Evolutionary conservation across 2,329 filamentous ascomycete genomes (phyloP).

Genomic region (Alternaria arborescens): DNA sequence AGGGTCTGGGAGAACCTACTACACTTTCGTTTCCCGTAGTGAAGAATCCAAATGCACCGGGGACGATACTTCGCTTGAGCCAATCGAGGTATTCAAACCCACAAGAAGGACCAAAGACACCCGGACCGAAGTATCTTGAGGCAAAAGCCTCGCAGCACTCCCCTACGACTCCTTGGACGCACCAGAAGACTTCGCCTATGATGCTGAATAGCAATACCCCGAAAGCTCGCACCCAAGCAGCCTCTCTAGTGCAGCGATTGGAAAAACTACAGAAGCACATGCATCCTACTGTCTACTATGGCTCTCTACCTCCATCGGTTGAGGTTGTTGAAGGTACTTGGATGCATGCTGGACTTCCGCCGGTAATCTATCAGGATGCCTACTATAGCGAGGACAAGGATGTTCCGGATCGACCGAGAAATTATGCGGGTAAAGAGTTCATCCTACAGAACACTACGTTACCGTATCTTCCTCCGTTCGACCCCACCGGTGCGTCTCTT

Average conservation of each 20-base stretch:
- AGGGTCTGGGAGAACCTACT: slow-evolving; percentile 48
- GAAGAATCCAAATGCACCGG: slow-evolving; percentile 75
- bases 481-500: slow-evolving; percentile 66
- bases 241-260: slow-evolving; percentile 27
- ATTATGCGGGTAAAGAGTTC: slow-evolving; percentile 90
- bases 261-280: slow-evolving; percentile 28
- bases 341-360: slow-evolving; percentile 65
- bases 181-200: slow-evolving; percentile 38
- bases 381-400: slow-evolving; percentile 87
- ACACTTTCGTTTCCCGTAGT: slow-evolving; percentile 75
- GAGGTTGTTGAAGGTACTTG: slow-evolving; percentile 65
- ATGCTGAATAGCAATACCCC: slow-evolving; percentile 25
- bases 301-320: slow-evolving; percentile 52
- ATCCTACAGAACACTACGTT: slow-evolving; percentile 77
- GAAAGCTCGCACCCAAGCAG: slow-evolving; percentile 24
- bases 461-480: slow-evolving; percentile 82
- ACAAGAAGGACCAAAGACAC: slow-evolving; percentile 44
- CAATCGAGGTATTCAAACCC: slow-evolving; percentile 67
- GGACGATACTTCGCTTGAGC: slow-evolving; percentile 70
- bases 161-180: slow-evolving; percentile 44
- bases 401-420: slow-evolving; percentile 76
- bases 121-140: slow-evolving; percentile 31
- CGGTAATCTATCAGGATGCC: slow-evolving; percentile 82
- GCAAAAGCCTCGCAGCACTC: slow-evolving; percentile 27
- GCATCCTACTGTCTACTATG: slow-evolving; percentile 46